These are phyloP conservation scores for Phytophthora sojae DNA, from an alignment of 352 stramenopile species.

Conservation along the genomic window DNA sequence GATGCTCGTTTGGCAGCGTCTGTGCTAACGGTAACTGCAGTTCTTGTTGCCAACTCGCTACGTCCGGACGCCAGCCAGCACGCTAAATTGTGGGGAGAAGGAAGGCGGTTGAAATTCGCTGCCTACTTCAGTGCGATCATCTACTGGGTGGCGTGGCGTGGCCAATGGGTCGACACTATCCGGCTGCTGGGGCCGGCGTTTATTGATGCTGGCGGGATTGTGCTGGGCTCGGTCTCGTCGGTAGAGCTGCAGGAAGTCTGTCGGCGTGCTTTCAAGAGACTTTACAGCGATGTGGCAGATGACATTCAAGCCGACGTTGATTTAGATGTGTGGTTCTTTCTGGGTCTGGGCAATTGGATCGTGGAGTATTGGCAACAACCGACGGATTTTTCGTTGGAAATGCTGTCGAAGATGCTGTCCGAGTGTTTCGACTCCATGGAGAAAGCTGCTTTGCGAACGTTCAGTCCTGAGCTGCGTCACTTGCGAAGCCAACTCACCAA, in stretches of 20 bases:
- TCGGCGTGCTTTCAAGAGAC: constrained; percentile 50
- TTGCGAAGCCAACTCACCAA: constrained; percentile 56
- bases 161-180: constrained; percentile 56
- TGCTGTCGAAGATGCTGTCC: constrained; percentile 66
- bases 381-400: constrained; percentile 77
- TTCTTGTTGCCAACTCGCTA: constrained; percentile 46
- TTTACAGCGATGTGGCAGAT: constrained; percentile 55
- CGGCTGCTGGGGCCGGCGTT: constrained; percentile 63
- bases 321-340: constrained; percentile 74
- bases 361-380: constrained; percentile 87
- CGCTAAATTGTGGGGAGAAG: constrained; percentile 64
- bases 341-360: constrained; percentile 73
- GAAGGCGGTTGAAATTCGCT: constrained; percentile 72
- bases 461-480: constrained; percentile 62
- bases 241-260: constrained; percentile 51
- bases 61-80: constrained; percentile 37
- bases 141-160: constrained; percentile 69
- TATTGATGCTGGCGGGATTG: constrained; percentile 70
- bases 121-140: constrained; percentile 61
- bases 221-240: constrained; percentile 60
- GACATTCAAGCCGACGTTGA: constrained; percentile 73
- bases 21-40: constrained; percentile 46
- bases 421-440: constrained; percentile 68
- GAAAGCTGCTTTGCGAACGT: constrained; percentile 54
- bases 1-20: constrained; percentile 47